phyloP scores from a whole-genome alignment of 768 basidiomycete genomes.

The Nidularia pulvinata region DNA sequence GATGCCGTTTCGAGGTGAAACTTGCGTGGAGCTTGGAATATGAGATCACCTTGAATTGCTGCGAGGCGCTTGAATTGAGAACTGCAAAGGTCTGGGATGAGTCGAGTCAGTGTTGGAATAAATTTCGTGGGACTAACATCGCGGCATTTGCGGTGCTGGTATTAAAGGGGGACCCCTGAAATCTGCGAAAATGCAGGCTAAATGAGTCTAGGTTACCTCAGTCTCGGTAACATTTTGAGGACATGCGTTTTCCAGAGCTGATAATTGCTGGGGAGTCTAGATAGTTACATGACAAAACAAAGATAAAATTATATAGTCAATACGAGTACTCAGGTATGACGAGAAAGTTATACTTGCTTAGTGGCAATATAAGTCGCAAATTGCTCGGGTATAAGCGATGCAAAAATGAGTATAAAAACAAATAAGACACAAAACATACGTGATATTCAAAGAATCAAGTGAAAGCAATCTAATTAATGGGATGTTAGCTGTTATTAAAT shows the following conservation, averaged over 20 bases:
- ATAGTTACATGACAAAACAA: too few species aligned
- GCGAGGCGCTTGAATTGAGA: constrained; percentile 40
- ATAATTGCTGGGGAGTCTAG: constrained; percentile 3
- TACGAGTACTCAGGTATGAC: neutral
- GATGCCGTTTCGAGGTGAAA: constrained; percentile 27
- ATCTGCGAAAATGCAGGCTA: neutral
- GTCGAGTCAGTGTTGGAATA: neutral
- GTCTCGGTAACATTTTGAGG: constrained; percentile 9
- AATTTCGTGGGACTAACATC: constrained; percentile 9
- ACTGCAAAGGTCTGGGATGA: constrained; percentile 9
- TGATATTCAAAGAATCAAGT: constrained; percentile 7
- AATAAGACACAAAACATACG: constrained; percentile 4
- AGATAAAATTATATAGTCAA: neutral
- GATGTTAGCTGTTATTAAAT: neutral
- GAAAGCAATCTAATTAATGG: constrained; percentile 10
- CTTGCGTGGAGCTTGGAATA: constrained; percentile 32
- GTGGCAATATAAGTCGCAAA: constrained; percentile 13
- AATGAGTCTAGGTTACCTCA: constrained; percentile 2
- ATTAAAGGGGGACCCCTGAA: constrained; percentile 22
- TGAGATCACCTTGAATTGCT: constrained; percentile 32
- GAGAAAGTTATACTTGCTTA: constrained; percentile 7
- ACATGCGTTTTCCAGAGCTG: constrained; percentile 6
- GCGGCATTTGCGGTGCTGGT: constrained; percentile 17
- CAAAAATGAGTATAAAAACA: too few species aligned
- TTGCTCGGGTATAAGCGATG: constrained; percentile 1